A percentile compares a stretch with the other conserved stretches of the same genome.
Conservation (phyloP, 2,329 filamentous ascomycete genomes). For the Diplodia intermedia region DNA sequence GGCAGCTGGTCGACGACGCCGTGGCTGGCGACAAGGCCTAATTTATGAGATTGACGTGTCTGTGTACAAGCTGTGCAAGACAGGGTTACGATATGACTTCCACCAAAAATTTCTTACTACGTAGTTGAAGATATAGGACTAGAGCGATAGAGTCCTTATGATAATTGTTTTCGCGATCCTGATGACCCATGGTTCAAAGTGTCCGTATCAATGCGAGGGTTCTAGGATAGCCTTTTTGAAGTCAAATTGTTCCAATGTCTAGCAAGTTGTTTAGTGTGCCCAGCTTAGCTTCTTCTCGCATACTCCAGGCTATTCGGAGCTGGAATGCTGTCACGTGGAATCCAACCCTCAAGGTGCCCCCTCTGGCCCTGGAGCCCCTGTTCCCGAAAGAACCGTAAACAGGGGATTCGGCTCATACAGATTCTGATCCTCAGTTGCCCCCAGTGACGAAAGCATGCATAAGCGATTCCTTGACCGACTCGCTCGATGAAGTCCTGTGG, state of each 20-base stretch:
- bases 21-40: slow-evolving; percentile 41
- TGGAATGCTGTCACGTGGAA: neutral
- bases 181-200: neutral
- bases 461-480: too few relatives aligned
- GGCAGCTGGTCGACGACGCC: slow-evolving; percentile 74
- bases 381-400: too few relatives aligned
- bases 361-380: neutral
- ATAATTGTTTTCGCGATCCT: neutral
- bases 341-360: neutral
- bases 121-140: neutral
- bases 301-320: neutral
- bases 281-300: neutral
- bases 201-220: neutral
- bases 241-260: neutral
- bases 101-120: slow-evolving; percentile 17
- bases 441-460: neutral
- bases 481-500: neutral
- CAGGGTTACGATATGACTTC: slow-evolving; percentile 4
- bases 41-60: neutral
- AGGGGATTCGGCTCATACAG: too few relatives aligned
- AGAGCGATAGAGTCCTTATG: slow-evolving; percentile 22
- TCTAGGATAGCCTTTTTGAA: neutral
- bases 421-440: neutral
- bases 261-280: neutral
- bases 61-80: slow-evolving; percentile 7